Evolutionary conservation across 805 yeast species (phyloP).

Genomic region (Scheffersomyces lignosus): DNA sequence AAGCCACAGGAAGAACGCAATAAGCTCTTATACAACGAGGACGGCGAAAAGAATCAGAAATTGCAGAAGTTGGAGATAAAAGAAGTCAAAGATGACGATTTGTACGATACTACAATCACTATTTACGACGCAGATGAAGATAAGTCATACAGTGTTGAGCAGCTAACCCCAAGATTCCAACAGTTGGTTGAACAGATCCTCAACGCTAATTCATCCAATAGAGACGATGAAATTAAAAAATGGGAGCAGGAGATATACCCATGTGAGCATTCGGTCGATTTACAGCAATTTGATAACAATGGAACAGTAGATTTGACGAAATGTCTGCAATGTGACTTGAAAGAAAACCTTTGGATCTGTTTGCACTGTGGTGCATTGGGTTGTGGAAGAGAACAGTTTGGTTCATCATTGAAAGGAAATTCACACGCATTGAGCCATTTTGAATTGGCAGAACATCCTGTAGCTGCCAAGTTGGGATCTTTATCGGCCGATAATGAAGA

Average conservation of each 20-base stretch:
- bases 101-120: constrained; percentile 47
- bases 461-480: constrained; percentile 90
- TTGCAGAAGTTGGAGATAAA: constrained; percentile 67
- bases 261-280: constrained; percentile 71
- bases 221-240: constrained; percentile 70
- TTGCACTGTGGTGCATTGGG: constrained; percentile 87
- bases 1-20: constrained; percentile 40
- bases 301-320: constrained; percentile 32
- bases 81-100: constrained; percentile 61
- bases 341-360: constrained; percentile 89
- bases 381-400: constrained; percentile 94
- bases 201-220: constrained; percentile 56
- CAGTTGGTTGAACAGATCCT: constrained; percentile 46
- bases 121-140: constrained; percentile 41
- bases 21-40: constrained; percentile 11
- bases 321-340: constrained; percentile 62
- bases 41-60: constrained; percentile 39
- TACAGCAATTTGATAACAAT: constrained; percentile 37
- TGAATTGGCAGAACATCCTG: constrained; percentile 60
- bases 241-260: constrained; percentile 90
- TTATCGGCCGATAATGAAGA: constrained; percentile 62
- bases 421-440: constrained; percentile 84
- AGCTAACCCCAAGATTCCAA: constrained; percentile 21
- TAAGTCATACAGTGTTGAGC: constrained; percentile 21
- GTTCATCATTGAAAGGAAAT: constrained; percentile 84